A percentile compares a stretch with the other conserved stretches of the same genome.
phyloP scores from a whole-genome alignment of 169 alveolate genomes.

The Theileria sp. region DNA sequence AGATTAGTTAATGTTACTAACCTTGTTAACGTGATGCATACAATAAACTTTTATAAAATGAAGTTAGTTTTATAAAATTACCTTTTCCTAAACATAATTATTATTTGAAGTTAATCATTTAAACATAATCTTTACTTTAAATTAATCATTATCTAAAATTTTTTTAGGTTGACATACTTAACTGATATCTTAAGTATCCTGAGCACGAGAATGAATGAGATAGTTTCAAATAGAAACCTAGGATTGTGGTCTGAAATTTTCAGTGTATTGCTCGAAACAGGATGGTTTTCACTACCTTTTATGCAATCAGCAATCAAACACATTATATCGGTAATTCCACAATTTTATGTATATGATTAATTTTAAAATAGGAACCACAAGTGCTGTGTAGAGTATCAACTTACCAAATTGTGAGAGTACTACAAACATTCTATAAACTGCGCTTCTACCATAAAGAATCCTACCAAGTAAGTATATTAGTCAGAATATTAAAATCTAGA shows the following conservation, averaged over 20 bases:
- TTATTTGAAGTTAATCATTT: background rate
- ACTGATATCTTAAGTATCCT: slow-evolving; percentile 26
- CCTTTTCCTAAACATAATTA: too few species aligned
- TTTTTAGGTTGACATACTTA: slow-evolving; percentile 25
- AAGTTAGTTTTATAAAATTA: background rate
- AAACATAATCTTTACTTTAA: too few species aligned
- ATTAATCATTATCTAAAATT: background rate
- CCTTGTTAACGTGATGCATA: slow-evolving; percentile 5
- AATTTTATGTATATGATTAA: background rate
- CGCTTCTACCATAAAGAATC: slow-evolving; percentile 58
- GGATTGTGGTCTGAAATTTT: slow-evolving; percentile 66
- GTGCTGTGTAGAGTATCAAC: slow-evolving; percentile 53
- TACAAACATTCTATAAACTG: slow-evolving; percentile 63
- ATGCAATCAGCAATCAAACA: slow-evolving; percentile 60
- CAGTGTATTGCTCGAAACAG: slow-evolving; percentile 40
- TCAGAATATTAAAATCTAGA: background rate
- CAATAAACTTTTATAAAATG: background rate
- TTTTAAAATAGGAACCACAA: slow-evolving; percentile 45
- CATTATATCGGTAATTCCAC: slow-evolving; percentile 19
- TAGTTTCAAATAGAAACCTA: slow-evolving; percentile 42
- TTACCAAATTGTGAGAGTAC: slow-evolving; percentile 42
- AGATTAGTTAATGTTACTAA: background rate
- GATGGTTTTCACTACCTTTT: slow-evolving; percentile 55
- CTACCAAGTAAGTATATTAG: slow-evolving; percentile 15
- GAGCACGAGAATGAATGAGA: slow-evolving; percentile 41